Evolutionary conservation across 306 rosid genomes (phyloP).

Genomic region (Quillaja saponaria): DNA sequence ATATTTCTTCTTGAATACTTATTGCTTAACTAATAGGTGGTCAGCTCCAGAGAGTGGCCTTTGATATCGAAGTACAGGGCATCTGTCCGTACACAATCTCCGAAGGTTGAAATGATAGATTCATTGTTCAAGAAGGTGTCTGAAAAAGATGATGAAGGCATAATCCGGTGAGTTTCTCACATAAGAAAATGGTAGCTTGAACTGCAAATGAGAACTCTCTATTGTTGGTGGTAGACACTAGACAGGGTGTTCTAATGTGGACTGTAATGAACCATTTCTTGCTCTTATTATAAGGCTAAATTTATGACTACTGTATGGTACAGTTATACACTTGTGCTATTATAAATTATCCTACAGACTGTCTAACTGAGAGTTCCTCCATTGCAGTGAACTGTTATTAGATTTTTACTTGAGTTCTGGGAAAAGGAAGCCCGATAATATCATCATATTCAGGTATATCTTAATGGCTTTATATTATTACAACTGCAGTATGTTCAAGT

Average conservation of each 20-base stretch:
- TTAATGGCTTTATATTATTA: neutral
- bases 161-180: slow-evolving; percentile 58
- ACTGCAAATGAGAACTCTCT: too few species aligned
- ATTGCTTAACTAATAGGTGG: slow-evolving; percentile 54
- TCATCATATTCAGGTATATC: slow-evolving; percentile 79
- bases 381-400: slow-evolving; percentile 73
- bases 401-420: slow-evolving; percentile 81
- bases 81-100: slow-evolving; percentile 80
- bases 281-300: neutral
- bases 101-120: slow-evolving; percentile 88
- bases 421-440: slow-evolving; percentile 71
- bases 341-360: too few species aligned
- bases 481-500: neutral
- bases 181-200: neutral
- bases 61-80: slow-evolving; percentile 85
- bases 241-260: neutral
- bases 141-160: slow-evolving; percentile 77
- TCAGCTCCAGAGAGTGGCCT: slow-evolving; percentile 92
- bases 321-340: neutral
- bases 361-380: slow-evolving; percentile 5
- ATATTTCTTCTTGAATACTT: neutral
- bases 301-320: neutral
- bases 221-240: neutral
- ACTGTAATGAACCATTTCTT: neutral
- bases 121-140: slow-evolving; percentile 64